Evolutionary conservation across 805 yeast genomes (phyloP), one percentile per base, ranked within the genome.

Genomic region (Starmerella bombicola): DNA sequence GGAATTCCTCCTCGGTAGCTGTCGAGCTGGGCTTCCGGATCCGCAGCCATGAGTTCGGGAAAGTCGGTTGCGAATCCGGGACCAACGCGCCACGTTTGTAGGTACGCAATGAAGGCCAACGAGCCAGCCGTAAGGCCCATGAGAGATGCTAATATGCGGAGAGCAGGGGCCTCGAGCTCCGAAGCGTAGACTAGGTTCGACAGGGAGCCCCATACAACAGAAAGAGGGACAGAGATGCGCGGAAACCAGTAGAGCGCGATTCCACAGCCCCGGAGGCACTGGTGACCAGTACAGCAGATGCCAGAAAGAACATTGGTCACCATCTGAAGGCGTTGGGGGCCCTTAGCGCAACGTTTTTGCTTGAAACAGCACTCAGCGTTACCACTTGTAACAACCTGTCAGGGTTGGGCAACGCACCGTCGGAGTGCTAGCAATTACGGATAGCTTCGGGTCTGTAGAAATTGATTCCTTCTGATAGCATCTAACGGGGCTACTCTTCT

Each of bases 51-150:
- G 20, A 53, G 44, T 26, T 52, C 54, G 8, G 40, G 30, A 26
- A 46, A 32, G 32, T 57, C 60, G 17, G 51, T 38, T 16, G 66
- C 65, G 15, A 62, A 54, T 6, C 64, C 62, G 5, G 61, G 55
- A 4, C 64, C 64, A 5, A 40, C 43, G 5, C 34, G 7, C 26
- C 57, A 54, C n/a, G 55, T 47, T 30, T 42, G 41, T 35, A 40
- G 38, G 46, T 62, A 62, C 21, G 59, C 44, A 7, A 46, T 21
- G 21, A 50, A 41, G 12, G 57, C 50, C 31, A 51, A 30, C 7
- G 35, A 36, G 38, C 58, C 58, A 17, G 49, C 19, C 5, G 41
- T 5, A 1, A 43, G 23, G 20, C 56, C 62, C 3, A 47, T n/a
- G 5, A 46, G 18, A 3, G 41, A 44, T 21, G 48, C 25, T 2